phyloP scores from a whole-genome alignment of 169 alveolate genomes.

The Plasmodium vivax region DNA sequence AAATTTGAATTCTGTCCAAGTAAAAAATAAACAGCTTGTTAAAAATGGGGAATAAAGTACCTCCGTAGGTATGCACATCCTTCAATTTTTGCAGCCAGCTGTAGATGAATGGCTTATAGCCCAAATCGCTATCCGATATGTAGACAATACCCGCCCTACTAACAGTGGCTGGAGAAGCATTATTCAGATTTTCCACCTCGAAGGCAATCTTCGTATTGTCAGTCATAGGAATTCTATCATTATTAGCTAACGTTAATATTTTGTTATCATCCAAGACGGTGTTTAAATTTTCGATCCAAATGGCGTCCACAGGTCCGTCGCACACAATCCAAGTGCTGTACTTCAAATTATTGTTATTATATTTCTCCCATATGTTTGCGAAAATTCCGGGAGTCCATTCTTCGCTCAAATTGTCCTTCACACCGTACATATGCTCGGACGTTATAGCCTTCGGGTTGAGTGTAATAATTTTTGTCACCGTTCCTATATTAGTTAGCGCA shows the following conservation, averaged over 20 bases:
- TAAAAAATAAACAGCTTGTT: slow-evolving; percentile 75
- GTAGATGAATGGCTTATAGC: slow-evolving; percentile 89
- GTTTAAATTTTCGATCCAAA: slow-evolving; percentile 99
- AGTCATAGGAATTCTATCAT: slow-evolving; percentile 95
- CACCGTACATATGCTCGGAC: slow-evolving; percentile 93
- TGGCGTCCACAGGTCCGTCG: slow-evolving; percentile 99
- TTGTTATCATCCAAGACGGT: slow-evolving; percentile 99
- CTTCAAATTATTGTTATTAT: slow-evolving; percentile 86
- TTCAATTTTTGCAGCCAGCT: slow-evolving; percentile 95
- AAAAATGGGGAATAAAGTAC: slow-evolving; percentile 54
- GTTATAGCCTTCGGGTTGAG: slow-evolving; percentile 98
- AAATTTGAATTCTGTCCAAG: slow-evolving; percentile 66
- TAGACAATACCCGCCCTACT: slow-evolving; percentile 99
- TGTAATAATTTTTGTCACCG: slow-evolving; percentile 88
- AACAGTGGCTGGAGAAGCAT: slow-evolving; percentile 99
- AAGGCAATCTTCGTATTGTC: slow-evolving; percentile 87
- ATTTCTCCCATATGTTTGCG: slow-evolving; percentile 77
- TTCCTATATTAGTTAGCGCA: slow-evolving; percentile 88
- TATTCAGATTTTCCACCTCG: slow-evolving; percentile 95
- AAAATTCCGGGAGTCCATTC: slow-evolving; percentile 94
- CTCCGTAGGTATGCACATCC: slow-evolving; percentile 49
- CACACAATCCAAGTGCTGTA: slow-evolving; percentile 97
- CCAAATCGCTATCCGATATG: slow-evolving; percentile 94
- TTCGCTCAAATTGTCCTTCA: slow-evolving; percentile 92
- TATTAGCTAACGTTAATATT: slow-evolving; percentile 96